Evolutionary conservation across 2,329 filamentous ascomycete genomes (phyloP), one percentile per base, ranked within the genome.

Genomic region (Neonectria sp.): DNA sequence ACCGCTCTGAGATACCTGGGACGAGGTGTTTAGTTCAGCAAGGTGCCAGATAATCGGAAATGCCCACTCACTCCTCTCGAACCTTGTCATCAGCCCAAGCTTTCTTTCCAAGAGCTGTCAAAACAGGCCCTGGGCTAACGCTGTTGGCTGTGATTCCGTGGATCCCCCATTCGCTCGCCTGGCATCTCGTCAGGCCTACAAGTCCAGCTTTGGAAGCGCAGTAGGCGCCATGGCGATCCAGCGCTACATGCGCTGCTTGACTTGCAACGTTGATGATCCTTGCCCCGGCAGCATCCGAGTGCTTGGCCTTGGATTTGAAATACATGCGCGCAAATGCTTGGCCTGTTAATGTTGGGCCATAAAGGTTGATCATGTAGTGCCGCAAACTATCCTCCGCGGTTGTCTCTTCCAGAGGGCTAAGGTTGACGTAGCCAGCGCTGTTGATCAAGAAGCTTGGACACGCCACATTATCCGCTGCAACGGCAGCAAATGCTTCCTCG

Each of bases 301-400:
- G 51, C 6, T 21, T 21, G 4, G 52, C 43, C 24, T 62, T 56
- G 24, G 15, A 24, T 25, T 40, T 62, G 17, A 62, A 13, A 13
- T 56, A 62, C 25, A 62, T 21, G 24, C 60, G 60, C 25, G 60
- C 45, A 40, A 62, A 62, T 1, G 43, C 60, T 37, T 62, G 60
- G n/a, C 52, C 52, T 6, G 60, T 62, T 13, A 62, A 21, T 6
- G 60, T 62, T 7, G 60, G 60, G 6, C 60, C 60, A 31, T 49
- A 62, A 8, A 62, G 52, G 17, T 62, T 62, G 31, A 62, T 56
- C 52, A 56, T 56, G 52, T 62, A 62, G 33, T 62, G 60, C 8
- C 40, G 52, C 2, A 56, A 24, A 17, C 29, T 62, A 6, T 62
- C 60, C 15, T 62, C 52, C n/a, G 60, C 52, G 7, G 60, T 49